Conservation (phyloP, 2,329 filamentous ascomycete genomes). For the Talaromyces funiculosus region DNA sequence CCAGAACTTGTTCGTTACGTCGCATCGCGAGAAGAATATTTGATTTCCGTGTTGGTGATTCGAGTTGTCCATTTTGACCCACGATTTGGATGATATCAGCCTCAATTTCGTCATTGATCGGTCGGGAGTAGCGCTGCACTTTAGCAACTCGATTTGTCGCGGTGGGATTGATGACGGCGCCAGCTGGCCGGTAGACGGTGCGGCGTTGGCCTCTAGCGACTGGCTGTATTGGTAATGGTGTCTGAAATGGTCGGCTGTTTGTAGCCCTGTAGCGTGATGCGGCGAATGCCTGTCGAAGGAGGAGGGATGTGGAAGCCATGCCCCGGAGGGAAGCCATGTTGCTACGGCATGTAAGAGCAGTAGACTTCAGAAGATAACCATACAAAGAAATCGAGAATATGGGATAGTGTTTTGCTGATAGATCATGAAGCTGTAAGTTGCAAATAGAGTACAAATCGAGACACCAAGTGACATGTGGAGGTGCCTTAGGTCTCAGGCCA, state of each 20-base stretch:
- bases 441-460: too few relatives aligned
- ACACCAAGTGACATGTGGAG: neutral
- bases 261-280: slow-evolving; percentile 3
- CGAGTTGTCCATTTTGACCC: slow-evolving; percentile 28
- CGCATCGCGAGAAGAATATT: slow-evolving; percentile 43
- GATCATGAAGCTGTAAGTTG: neutral
- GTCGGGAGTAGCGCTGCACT: slow-evolving; percentile 10
- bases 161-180: neutral
- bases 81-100: slow-evolving; percentile 30
- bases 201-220: neutral
- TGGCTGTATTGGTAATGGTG: neutral
- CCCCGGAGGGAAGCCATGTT: slow-evolving; percentile 10
- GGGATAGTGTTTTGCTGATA: neutral
- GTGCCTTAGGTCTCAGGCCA: neutral
- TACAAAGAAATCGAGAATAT: neutral
- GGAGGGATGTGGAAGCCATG: slow-evolving; percentile 3
- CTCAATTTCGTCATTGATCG: slow-evolving; percentile 30
- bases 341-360: neutral
- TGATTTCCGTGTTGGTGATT: slow-evolving; percentile 23
- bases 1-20: slow-evolving; percentile 45
- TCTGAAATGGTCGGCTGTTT: neutral
- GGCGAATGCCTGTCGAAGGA: slow-evolving; percentile 9
- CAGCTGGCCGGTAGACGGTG: neutral
- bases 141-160: neutral
- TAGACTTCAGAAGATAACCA: neutral